Conservation (phyloP, 371 early-diverging fungal species). For the Mucor saturninus region DNA sequence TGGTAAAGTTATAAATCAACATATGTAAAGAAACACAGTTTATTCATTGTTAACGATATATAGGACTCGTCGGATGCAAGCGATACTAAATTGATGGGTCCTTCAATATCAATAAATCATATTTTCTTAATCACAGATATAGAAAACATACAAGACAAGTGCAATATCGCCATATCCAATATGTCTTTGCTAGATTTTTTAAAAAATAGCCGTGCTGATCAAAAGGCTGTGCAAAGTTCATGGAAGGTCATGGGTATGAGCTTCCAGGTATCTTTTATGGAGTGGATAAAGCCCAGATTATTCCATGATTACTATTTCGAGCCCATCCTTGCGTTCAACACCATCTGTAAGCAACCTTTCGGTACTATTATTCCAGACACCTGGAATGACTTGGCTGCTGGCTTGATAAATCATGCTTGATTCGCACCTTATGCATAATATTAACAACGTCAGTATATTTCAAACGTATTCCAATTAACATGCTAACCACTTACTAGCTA, state of each 20-base stretch:
- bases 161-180: too few species aligned
- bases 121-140: too few species aligned
- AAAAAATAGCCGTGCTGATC: too few species aligned
- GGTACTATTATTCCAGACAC: constrained; percentile 17
- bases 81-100: too few species aligned
- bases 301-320: constrained; percentile 16
- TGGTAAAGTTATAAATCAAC: too few species aligned
- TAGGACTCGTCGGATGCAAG: too few species aligned
- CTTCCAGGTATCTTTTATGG: constrained; percentile 10
- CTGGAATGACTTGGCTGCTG: constrained; percentile 18
- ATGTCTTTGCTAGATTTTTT: too few species aligned
- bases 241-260: constrained; percentile 6
- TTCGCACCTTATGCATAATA: constrained; percentile 17
- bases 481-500: constrained; percentile 12
- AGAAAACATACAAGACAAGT: too few species aligned
- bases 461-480: constrained; percentile 13
- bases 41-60: too few species aligned
- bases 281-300: constrained; percentile 7
- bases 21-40: too few species aligned
- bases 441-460: constrained; percentile 13
- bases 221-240: too few species aligned
- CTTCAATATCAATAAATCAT: too few species aligned
- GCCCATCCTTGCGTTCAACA: constrained; percentile 16
- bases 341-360: constrained; percentile 17
- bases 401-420: constrained; percentile 17